Conservation (phyloP, 2,329 filamentous ascomycete species). For the Drechslera avenae region DNA sequence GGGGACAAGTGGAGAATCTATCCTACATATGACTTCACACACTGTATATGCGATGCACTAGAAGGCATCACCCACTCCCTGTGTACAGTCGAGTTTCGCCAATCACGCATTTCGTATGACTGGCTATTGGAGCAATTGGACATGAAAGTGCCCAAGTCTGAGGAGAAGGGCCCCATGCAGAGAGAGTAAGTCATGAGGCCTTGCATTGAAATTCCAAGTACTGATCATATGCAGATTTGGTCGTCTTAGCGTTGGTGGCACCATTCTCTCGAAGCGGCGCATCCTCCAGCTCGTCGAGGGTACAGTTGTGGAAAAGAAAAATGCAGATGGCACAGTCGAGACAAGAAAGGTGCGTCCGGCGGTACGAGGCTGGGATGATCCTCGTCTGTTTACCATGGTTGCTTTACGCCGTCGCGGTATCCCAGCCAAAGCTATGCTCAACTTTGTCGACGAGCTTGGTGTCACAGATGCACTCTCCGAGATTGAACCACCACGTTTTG, state of each 20-base stretch:
- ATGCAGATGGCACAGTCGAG: conserved; percentile 50
- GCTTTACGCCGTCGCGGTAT: conserved; percentile 83
- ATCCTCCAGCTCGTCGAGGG: conserved; percentile 79
- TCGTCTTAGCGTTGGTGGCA: conserved; percentile 79
- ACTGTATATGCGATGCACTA: conserved; percentile 90
- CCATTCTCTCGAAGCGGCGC: conserved; percentile 84
- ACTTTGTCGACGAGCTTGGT: conserved; percentile 89
- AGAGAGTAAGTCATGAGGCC: conserved; percentile 64
- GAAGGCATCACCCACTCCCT: conserved; percentile 91
- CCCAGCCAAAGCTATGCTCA: conserved; percentile 84
- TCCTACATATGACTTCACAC: conserved; percentile 91
- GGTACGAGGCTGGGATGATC: conserved; percentile 90
- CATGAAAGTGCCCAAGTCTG: conserved; percentile 70
- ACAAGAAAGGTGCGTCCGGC: conserved; percentile 53
- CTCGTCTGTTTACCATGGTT: conserved; percentile 85
- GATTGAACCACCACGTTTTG: conserved; percentile 82
- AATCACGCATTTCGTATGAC: conserved; percentile 85
- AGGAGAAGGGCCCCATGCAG: conserved; percentile 75
- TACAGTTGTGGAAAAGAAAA: conserved; percentile 52
- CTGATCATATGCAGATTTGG: conserved; percentile 55
- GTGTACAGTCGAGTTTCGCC: conserved; percentile 91
- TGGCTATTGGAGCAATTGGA: conserved; percentile 83
- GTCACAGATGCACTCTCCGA: conserved; percentile 81
- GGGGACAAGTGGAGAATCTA: conserved; percentile 89
- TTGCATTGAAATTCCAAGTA: background rate